Evolutionary conservation across 1,284 basidiomycete species (phyloP).

Genomic region (Boletus sp.): DNA sequence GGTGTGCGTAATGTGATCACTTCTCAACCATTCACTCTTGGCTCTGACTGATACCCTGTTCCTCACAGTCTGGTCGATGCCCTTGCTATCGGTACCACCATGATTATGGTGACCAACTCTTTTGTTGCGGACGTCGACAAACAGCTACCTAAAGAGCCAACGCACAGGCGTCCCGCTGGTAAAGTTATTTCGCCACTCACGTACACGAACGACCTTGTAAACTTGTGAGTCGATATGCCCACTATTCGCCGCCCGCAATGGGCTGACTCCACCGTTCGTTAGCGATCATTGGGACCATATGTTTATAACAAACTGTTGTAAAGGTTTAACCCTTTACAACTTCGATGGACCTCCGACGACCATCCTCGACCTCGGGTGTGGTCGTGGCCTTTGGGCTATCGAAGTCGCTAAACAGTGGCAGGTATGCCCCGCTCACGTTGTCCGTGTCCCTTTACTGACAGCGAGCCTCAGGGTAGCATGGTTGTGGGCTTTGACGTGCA

Average conservation of each 20-base stretch:
- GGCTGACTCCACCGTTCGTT: not conserved
- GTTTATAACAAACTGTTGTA: conserved; percentile 50
- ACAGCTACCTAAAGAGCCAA: conserved; percentile 39
- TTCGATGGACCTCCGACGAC: conserved; percentile 48
- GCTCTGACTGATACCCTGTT: not conserved
- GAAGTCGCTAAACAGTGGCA: conserved; percentile 63
- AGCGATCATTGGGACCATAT: conserved; percentile 70
- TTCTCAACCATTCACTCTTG: conserved; percentile 5
- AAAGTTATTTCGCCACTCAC: conserved; percentile 52
- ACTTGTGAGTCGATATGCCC: conserved; percentile 44
- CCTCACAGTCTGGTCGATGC: conserved; percentile 24
- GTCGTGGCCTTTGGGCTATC: conserved; percentile 72
- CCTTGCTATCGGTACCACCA: conserved; percentile 19
- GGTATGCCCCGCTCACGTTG: conserved; percentile 37
- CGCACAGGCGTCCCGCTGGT: conserved; percentile 42
- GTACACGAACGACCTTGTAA: conserved; percentile 44
- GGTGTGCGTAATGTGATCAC: conserved; percentile 19
- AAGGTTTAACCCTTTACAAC: conserved; percentile 48
- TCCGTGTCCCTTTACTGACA: conserved; percentile 7
- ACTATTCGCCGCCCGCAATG: not conserved
- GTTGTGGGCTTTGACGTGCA: conserved; percentile 60
- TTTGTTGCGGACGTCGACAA: conserved; percentile 46
- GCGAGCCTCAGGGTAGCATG: conserved; percentile 42
- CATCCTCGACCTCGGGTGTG: conserved; percentile 76
- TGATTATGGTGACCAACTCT: conserved; percentile 28